Conservation (phyloP, 495 filamentous ascomycete genomes). For the Aspergillus affinis region DNA sequence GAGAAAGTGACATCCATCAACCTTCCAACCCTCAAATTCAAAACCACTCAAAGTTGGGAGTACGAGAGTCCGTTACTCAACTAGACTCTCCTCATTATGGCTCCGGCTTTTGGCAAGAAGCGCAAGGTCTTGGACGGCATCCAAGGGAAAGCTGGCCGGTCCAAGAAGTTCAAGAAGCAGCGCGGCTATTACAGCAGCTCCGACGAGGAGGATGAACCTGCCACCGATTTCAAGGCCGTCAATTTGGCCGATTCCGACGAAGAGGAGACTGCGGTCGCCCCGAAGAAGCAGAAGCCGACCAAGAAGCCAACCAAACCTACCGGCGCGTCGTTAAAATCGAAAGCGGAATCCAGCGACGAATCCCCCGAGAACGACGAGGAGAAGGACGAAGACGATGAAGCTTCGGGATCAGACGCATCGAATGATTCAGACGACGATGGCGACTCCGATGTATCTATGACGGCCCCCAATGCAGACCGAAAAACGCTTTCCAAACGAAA, state of each 20-base stretch:
- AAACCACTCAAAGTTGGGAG: not conserved
- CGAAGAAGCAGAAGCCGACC: conserved; percentile 27
- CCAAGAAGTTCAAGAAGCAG: conserved; percentile 74
- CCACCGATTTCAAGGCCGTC: conserved; percentile 56
- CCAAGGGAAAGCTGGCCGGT: conserved; percentile 52
- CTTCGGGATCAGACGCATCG: conserved; percentile 30
- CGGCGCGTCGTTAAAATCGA: conserved; percentile 8
- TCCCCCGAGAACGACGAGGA: conserved; percentile 22
- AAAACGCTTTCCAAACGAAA: conserved; percentile 65
- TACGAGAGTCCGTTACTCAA: not conserved
- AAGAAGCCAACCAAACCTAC: conserved; percentile 18
- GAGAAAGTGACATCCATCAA: not conserved
- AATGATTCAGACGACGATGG: conserved; percentile 24
- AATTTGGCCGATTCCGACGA: conserved; percentile 69
- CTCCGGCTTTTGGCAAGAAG: conserved; percentile 48
- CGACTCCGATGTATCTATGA: conserved; percentile 28
- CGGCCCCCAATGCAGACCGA: conserved; percentile 23
- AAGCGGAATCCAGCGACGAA: conserved; percentile 18
- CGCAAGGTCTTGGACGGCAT: conserved; percentile 59
- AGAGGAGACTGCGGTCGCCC: conserved; percentile 34
- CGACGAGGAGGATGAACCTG: conserved; percentile 48
- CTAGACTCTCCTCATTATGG: conserved; percentile 28
- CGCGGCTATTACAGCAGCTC: conserved; percentile 73
- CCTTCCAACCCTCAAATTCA: not conserved
- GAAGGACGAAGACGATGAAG: conserved; percentile 41